Percentiles rank a stretch among this genome's conserved stretches.
These are phyloP conservation scores for Pleomassaria siparia DNA, from an alignment of 2,329 filamentous ascomycete genomes.

Conservation along the genomic window DNA sequence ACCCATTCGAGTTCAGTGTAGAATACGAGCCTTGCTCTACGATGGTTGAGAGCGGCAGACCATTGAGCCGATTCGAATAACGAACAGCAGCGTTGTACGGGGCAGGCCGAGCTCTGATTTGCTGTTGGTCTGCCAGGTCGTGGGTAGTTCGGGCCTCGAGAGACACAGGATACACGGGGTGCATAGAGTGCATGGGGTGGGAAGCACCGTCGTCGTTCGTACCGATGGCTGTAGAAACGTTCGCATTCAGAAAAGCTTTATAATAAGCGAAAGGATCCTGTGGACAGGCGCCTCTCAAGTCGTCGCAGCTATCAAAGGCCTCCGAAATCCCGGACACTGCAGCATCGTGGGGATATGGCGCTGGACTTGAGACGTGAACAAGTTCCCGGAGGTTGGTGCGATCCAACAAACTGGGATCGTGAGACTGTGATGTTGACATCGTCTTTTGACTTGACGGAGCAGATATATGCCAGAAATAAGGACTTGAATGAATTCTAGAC, in stretches of 20 bases:
- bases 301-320: slow-evolving; percentile 8
- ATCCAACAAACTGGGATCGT: slow-evolving; percentile 11
- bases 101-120: slow-evolving; percentile 18
- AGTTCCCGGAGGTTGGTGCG: slow-evolving; percentile 13
- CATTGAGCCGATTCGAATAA: slow-evolving; percentile 34
- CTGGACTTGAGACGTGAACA: slow-evolving; percentile 7
- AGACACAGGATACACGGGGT: no score
- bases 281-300: slow-evolving; percentile 7
- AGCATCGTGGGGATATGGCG: slow-evolving; percentile 12
- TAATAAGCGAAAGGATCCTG: slow-evolving; percentile 25
- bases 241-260: slow-evolving; percentile 18
- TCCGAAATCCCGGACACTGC: slow-evolving; percentile 11
- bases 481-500: slow-evolving; percentile 14
- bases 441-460: slow-evolving; percentile 6
- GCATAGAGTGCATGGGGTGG: no score
- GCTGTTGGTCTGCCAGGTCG: slow-evolving; percentile 15
- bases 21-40: slow-evolving; percentile 46
- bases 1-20: slow-evolving; percentile 41
- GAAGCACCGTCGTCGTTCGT: background rate
- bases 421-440: slow-evolving; percentile 8
- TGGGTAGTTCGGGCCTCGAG: slow-evolving; percentile 5
- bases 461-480: slow-evolving; percentile 14
- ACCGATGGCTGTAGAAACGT: background rate
- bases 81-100: slow-evolving; percentile 29
- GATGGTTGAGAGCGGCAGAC: slow-evolving; percentile 47